phyloP scores from a whole-genome alignment of 805 yeast genomes.

The Spathaspora arborariae region DNA sequence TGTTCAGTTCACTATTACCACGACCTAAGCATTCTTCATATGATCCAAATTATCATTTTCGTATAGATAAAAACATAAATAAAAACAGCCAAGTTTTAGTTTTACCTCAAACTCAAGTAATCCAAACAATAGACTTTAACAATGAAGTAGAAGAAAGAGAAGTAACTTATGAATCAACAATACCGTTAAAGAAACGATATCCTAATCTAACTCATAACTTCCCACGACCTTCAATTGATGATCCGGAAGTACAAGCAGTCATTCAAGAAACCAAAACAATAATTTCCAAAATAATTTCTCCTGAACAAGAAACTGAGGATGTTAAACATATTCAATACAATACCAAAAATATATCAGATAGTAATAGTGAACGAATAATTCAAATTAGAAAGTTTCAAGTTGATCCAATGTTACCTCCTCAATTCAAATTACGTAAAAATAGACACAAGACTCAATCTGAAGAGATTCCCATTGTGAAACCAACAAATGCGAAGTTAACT shows the following conservation, averaged over 20 bases:
- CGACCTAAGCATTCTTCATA: constrained; percentile 25
- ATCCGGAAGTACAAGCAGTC: constrained; percentile 39
- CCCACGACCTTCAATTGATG: constrained; percentile 38
- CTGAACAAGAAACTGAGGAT: constrained; percentile 33
- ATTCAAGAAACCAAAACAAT: constrained; percentile 55
- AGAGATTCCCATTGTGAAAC: constrained; percentile 56
- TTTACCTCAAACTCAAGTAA: constrained; percentile 6
- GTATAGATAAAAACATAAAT: constrained; percentile 2
- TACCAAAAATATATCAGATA: constrained; percentile 13
- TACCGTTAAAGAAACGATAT: constrained; percentile 49
- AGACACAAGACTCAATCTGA: constrained; percentile 61
- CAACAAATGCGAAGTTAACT: constrained; percentile 36
- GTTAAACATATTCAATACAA: constrained; percentile 21
- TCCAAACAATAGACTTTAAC: neutral
- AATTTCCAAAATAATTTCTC: constrained; percentile 47
- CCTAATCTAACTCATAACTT: constrained; percentile 38
- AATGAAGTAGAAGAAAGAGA: constrained; percentile 15
- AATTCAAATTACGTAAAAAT: constrained; percentile 67
- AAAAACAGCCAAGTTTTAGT: constrained; percentile 3
- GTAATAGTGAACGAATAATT: constrained; percentile 39
- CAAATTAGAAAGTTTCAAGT: constrained; percentile 62
- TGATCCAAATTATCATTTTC: constrained; percentile 2
- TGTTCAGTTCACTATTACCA: constrained; percentile 37
- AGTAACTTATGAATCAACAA: constrained; percentile 47
- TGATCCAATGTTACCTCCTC: constrained; percentile 87